Percentiles rank a stretch among this genome's conserved stretches.
Evolutionary conservation across 495 filamentous ascomycete species (phyloP).

Genomic region (Annulohypoxylon moriforme): DNA sequence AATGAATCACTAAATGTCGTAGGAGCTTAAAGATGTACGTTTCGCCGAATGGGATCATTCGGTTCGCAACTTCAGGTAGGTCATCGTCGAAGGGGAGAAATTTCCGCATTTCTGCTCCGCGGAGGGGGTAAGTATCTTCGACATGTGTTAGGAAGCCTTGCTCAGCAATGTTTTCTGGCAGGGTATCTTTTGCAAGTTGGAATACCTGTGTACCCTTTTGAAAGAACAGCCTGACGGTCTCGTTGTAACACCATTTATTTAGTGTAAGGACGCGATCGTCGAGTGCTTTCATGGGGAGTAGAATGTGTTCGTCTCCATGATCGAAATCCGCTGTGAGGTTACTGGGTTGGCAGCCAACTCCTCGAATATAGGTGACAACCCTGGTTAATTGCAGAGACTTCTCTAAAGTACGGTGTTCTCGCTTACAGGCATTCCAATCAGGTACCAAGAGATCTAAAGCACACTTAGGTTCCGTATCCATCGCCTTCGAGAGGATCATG

Average conservation of each 20-base stretch:
- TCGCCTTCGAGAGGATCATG: conserved; percentile 6
- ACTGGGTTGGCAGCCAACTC: not conserved
- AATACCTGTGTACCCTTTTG: conserved; percentile 41
- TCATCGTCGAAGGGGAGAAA: conserved; percentile 48
- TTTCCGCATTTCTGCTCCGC: not conserved
- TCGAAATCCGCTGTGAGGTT: conserved; percentile 10
- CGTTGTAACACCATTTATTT: conserved; percentile 20
- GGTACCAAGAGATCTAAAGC: conserved; percentile 39
- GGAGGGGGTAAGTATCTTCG: conserved; percentile 29
- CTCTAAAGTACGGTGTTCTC: conserved; percentile 7
- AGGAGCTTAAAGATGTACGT: conserved; percentile 29
- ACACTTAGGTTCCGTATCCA: conserved; percentile 19
- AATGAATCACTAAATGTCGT: conserved; percentile 41
- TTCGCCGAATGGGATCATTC: not conserved
- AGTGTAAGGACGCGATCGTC: conserved; percentile 5
- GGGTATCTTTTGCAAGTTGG: conserved; percentile 9
- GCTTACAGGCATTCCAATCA: conserved; percentile 37
- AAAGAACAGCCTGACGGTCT: conserved; percentile 20
- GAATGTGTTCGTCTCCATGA: conserved; percentile 28
- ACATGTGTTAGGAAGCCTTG: not conserved
- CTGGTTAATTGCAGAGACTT: not conserved
- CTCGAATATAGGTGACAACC: conserved; percentile 37
- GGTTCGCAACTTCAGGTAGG: not conserved
- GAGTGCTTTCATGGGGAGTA: conserved; percentile 26
- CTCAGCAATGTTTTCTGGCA: conserved; percentile 3